phyloP scores from a whole-genome alignment of 148 eudicot genomes.

The Dysphania ambrosioides region DNA sequence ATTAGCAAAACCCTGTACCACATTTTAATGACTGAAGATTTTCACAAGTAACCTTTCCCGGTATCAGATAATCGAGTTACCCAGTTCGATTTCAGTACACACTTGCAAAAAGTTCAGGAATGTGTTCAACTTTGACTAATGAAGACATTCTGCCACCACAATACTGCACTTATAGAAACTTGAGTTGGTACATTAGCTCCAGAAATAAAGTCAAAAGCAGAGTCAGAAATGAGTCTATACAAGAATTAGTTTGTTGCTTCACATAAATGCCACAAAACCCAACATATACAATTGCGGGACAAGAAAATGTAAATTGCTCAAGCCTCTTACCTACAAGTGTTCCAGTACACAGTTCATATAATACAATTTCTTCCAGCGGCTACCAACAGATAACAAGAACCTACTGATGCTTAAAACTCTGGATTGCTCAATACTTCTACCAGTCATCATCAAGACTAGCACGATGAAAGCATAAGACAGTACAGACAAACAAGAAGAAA shows the following conservation, averaged over 20 bases:
- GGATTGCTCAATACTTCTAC: slow-evolving; percentile 23
- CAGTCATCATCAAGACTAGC: slow-evolving; percentile 85
- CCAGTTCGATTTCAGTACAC: too few relatives aligned
- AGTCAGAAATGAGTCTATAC: slow-evolving; percentile 5
- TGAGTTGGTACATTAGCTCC: not conserved
- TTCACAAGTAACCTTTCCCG: too few relatives aligned
- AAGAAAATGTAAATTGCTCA: not conserved
- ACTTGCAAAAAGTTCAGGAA: too few relatives aligned
- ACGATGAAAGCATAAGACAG: slow-evolving; percentile 87
- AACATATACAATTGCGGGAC: slow-evolving; percentile 5
- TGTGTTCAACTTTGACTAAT: too few relatives aligned
- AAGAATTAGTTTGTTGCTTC: not conserved
- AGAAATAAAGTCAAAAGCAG: not conserved
- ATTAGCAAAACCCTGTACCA: too few relatives aligned
- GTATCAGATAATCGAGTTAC: too few relatives aligned
- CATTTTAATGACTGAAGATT: too few relatives aligned
- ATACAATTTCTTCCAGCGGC: not conserved
- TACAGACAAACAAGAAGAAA: slow-evolving; percentile 83
- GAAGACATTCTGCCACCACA: too few relatives aligned
- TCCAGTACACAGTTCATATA: not conserved
- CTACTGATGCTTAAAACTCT: not conserved
- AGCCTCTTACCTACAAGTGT: not conserved
- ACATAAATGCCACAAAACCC: slow-evolving; percentile 1
- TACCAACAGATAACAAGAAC: not conserved
- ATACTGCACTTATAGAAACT: too few relatives aligned